Evolutionary conservation across 176 grass and related monocot genomes (phyloP).

Genomic region (Areca catechu): DNA sequence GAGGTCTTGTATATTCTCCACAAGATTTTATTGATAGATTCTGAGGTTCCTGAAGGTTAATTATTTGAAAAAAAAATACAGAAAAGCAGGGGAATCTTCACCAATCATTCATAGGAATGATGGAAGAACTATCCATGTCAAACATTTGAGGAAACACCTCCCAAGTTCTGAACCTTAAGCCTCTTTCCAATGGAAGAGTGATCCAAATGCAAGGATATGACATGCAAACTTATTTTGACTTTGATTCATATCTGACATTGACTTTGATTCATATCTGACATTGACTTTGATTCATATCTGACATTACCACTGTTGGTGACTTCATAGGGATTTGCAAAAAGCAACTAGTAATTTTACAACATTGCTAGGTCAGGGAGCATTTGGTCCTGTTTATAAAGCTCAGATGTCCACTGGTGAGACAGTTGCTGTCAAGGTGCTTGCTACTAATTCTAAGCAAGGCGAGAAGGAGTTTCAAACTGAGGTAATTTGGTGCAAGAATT

Average conservation of each 20-base stretch:
- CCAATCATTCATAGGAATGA: too few species aligned
- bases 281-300: background rate
- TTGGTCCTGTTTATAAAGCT: constrained; percentile 92
- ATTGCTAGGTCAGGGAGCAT: constrained; percentile 82
- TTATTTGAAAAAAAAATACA: too few species aligned
- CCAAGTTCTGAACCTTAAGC: too few species aligned
- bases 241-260: background rate
- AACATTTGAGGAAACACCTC: too few species aligned
- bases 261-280: background rate
- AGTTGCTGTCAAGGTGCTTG: constrained; percentile 89
- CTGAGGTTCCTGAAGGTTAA: too few species aligned
- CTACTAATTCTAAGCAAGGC: constrained; percentile 82
- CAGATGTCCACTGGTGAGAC: constrained; percentile 76
- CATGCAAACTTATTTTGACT: too few species aligned
- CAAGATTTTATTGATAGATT: too few species aligned
- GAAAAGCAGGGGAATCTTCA: too few species aligned
- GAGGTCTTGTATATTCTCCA: too few species aligned
- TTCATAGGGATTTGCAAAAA: constrained; percentile 77
- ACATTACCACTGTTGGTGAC: background rate
- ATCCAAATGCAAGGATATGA: too few species aligned
- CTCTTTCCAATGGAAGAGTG: too few species aligned
- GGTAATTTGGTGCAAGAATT: constrained; percentile 20
- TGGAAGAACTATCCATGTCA: too few species aligned
- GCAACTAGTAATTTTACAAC: constrained; percentile 85
- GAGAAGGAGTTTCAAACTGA: constrained; percentile 97